These are phyloP conservation scores for Arthrobotrys sinensis DNA, from an alignment of 2,329 filamentous ascomycete species.

Conservation along the genomic window DNA sequence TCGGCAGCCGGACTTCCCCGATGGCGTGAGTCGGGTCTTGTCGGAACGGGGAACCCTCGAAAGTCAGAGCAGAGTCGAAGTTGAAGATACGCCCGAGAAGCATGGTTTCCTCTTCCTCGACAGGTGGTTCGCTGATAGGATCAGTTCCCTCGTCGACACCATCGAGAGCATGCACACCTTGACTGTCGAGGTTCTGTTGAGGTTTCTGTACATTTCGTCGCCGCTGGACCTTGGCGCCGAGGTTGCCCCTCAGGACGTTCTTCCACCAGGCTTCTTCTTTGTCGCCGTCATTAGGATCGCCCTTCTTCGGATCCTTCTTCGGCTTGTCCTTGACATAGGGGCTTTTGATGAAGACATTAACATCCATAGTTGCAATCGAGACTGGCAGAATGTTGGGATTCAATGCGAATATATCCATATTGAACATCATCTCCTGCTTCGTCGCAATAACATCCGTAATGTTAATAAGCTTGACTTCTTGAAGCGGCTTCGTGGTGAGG, in stretches of 20 bases:
- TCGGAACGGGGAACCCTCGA: slow-evolving; percentile 90
- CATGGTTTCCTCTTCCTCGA: slow-evolving; percentile 82
- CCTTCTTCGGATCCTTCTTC: slow-evolving; percentile 55
- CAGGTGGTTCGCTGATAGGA: slow-evolving; percentile 71
- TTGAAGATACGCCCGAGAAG: slow-evolving; percentile 88
- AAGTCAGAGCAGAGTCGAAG: slow-evolving; percentile 89
- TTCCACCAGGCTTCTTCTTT: slow-evolving; percentile 47
- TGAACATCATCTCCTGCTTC: slow-evolving; percentile 94
- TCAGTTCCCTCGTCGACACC: slow-evolving; percentile 66
- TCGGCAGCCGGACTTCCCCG: slow-evolving; percentile 84
- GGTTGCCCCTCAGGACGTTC: slow-evolving; percentile 18
- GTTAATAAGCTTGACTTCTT: slow-evolving; percentile 81
- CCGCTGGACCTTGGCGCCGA: slow-evolving; percentile 36
- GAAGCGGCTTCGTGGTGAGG: slow-evolving; percentile 88
- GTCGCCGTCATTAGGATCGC: slow-evolving; percentile 30
- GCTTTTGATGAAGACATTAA: slow-evolving; percentile 95
- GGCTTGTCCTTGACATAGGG: slow-evolving; percentile 79
- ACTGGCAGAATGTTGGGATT: slow-evolving; percentile 96
- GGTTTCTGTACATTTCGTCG: slow-evolving; percentile 9
- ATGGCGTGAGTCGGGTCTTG: slow-evolving; percentile 79
- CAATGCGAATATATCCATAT: slow-evolving; percentile 86
- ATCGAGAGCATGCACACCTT: slow-evolving; percentile 55
- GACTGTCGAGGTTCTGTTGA: slow-evolving; percentile 10
- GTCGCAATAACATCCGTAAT: slow-evolving; percentile 93
- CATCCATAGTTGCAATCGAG: slow-evolving; percentile 85